A percentile compares a stretch with the other conserved stretches of the same genome.
These are phyloP conservation scores for Cucurbita argyrosperma DNA, from an alignment of 306 rosid species.

Conservation along the genomic window DNA sequence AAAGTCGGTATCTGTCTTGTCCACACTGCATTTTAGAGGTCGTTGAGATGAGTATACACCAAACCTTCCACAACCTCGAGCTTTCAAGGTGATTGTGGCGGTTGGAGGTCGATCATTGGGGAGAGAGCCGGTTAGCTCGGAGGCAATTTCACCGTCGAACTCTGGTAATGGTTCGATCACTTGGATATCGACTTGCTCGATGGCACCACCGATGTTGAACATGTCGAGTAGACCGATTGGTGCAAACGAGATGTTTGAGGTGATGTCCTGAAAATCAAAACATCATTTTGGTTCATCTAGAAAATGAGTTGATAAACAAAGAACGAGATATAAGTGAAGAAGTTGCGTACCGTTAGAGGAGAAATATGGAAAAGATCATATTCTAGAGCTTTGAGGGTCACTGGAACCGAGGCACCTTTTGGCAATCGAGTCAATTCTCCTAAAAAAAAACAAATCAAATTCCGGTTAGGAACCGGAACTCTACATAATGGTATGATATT, in stretches of 20 bases:
- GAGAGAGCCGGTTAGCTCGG: conserved; percentile 22
- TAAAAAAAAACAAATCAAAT: conserved; percentile 9
- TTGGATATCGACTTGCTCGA: conserved; percentile 42
- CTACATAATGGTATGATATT: too few species aligned
- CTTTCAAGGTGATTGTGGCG: conserved; percentile 33
- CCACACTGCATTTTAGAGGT: conserved; percentile 41
- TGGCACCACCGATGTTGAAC: conserved; percentile 71
- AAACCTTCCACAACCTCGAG: conserved; percentile 64
- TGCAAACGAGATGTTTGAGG: conserved; percentile 47
- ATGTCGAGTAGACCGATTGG: conserved; percentile 75
- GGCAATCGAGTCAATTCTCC: conserved; percentile 70
- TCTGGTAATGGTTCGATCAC: conserved; percentile 23
- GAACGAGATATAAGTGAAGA: background rate
- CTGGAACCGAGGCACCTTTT: conserved; percentile 63
- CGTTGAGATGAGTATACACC: conserved; percentile 60
- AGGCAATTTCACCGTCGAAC: conserved; percentile 30
- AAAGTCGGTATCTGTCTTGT: conserved; percentile 23
- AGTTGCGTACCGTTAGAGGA: conserved; percentile 45
- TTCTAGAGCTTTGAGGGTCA: conserved; percentile 63
- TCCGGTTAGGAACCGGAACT: too few species aligned
- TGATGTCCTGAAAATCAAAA: conserved; percentile 33
- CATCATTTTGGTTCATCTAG: background rate
- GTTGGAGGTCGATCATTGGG: conserved; percentile 24
- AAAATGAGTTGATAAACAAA: background rate
- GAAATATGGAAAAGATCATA: conserved; percentile 80